Base-by-base conservation (phyloP, 192 early-diverging fungal species). In the Coemansia sp. region DNA sequence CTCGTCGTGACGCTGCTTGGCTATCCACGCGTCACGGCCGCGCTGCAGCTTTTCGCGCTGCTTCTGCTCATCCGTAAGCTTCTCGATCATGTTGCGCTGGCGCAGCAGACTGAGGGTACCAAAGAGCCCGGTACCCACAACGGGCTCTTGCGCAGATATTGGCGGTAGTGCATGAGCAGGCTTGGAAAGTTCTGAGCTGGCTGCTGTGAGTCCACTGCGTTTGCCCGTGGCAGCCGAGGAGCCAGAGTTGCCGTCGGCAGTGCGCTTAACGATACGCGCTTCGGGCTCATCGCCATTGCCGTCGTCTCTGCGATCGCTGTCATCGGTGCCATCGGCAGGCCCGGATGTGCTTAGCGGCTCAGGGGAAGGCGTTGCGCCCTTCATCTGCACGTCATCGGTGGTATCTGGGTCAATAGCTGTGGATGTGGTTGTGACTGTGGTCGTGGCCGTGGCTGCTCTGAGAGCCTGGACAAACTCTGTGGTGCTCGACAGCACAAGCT, bases 391-490 rank as follows among this genome's bases (percentile, higher is more conserved):
- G 11, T 43, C 5, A 11, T 43, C 29, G 0, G 27, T n/a, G 0
- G 24, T 19, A 23, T 27, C 30, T 19, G 34, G n/a, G 0, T 33
- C 13, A 1, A 24, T 19, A 2, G 52, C 18, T 14, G 30, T 25
- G 28, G 36, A n/a, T 39, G 36, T 1, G 11, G 36, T 23, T 57
- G 26, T 15, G n/a, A n/a, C n/a, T 17, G n/a, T 19, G 18, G 15
- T 27, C 10, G 15, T 22, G 1, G 42, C 27, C 2, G 22, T 22
- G 1, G 53, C 23, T 0, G 79, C 62, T 1, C 68, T 49, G 1
- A 90, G 70, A 4, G 67, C 78, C 34, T 82, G 80, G 3, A 94
- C 88, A 80, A 96, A 96, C 64, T 96, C 94, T 9, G 88, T 84
- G 9, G 87, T 91, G 51, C 89, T 88, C 0, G 89, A 89, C 9